A percentile compares a stretch with the other conserved stretches of the same genome.
These are phyloP conservation scores for Moesziomyces antarcticus DNA, from an alignment of 1,284 basidiomycete species.

Conservation along the genomic window DNA sequence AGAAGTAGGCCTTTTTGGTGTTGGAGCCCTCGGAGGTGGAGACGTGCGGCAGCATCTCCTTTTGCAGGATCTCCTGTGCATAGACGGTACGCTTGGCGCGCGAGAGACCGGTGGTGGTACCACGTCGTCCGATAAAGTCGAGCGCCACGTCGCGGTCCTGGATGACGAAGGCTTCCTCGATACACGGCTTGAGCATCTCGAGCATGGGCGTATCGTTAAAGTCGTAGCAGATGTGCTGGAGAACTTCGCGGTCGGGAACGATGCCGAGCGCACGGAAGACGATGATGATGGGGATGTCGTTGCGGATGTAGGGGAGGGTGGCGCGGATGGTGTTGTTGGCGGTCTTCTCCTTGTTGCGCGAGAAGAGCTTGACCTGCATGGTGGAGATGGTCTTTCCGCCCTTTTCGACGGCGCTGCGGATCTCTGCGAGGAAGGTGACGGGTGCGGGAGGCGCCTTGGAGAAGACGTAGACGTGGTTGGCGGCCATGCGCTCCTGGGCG, in stretches of 20 bases:
- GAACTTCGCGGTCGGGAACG: conserved; percentile 95
- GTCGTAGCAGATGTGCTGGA: conserved; percentile 99
- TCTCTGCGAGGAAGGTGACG: conserved; percentile 94
- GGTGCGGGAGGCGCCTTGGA: conserved; percentile 97
- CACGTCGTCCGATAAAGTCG: conserved; percentile 98
- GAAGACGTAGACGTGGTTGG: conserved; percentile 99
- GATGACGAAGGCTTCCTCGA: conserved; percentile 98
- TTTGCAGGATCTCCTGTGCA: conserved; percentile 97
- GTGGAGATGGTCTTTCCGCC: conserved; percentile 98
- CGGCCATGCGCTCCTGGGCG: conserved; percentile 99
- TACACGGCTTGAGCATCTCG: conserved; percentile 98
- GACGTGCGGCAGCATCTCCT: conserved; percentile 98
- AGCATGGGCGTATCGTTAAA: conserved; percentile 94
- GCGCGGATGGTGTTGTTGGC: conserved; percentile 92
- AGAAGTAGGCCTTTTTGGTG: conserved; percentile 99
- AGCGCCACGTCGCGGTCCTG: conserved; percentile 91
- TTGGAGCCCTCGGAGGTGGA: conserved; percentile 95
- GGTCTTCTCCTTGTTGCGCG: conserved; percentile 84
- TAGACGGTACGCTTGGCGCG: conserved; percentile 92
- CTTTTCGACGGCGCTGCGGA: conserved; percentile 96
- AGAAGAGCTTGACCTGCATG: conserved; percentile 98
- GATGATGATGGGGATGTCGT: conserved; percentile 98
- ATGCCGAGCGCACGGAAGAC: conserved; percentile 98
- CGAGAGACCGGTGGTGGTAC: conserved; percentile 91
- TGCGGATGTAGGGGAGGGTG: conserved; percentile 96